Evolutionary conservation across 495 filamentous ascomycete genomes (phyloP), one percentile per base, ranked within the genome.

Genomic region (Aspergillus wentii): DNA sequence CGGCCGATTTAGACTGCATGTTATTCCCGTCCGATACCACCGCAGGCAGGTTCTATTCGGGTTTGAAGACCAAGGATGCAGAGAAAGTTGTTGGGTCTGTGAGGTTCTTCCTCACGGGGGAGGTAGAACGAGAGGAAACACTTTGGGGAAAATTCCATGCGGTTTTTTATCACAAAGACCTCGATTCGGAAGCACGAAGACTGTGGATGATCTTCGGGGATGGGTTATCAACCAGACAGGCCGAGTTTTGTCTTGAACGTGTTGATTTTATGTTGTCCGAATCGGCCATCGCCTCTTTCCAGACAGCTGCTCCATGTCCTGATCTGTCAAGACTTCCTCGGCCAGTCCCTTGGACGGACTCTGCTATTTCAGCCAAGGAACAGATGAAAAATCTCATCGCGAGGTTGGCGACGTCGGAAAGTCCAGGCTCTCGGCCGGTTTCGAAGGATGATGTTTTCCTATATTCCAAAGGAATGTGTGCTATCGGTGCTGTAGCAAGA

Each of bases 301-400:
- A 26, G 37, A 1, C 21, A 40, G 3, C 23, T 28, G 1, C 30
- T 47, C 38, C 21, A n/a, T 19, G 20, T 17, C 16, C 16, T 7
- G 4, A 19, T 30, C 16, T 11, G 15, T 8, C 17, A 2, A 31
- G 17, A 3, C 35, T 18, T 13, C 21, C 30, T 19, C 26, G 18
- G 13, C n/a, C 17, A 85, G 26, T n/a, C 4, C 4, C 26, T 4
- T 54, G 87, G 86, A 8, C 68, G 86, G 21, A 91, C 89, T 51
- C 69, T 90, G 85, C 3, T 78, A 82, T 5, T 58, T 90, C 40
- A 78, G 73, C 5, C 72, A 68, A 7, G 66, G 85, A 44, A 63
- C 72, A 14, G 79, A 83, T 41, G 56, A 82, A n/a, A 45, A 51
- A 5, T 57, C 71, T 31, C 65, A 72, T 13, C 35, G 75, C 15